phyloP scores from a whole-genome alignment of 257 asterid species.

The Avicennia marina region DNA sequence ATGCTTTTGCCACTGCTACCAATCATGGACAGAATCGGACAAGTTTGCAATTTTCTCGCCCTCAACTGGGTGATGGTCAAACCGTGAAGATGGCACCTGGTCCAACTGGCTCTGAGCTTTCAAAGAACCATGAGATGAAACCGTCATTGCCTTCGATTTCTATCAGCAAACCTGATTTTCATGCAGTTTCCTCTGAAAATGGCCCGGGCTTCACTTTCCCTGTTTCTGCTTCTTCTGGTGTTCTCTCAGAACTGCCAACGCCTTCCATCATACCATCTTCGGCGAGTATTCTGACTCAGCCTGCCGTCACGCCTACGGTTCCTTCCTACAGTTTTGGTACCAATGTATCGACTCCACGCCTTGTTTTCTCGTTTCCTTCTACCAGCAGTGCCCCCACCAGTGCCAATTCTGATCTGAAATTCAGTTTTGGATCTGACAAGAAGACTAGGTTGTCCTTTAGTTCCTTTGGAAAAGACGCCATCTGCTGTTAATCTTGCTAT shows the following conservation, averaged over 20 bases:
- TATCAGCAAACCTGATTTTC: constrained; percentile 39
- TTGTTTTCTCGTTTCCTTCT: constrained; percentile 77
- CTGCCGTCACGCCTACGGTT: constrained; percentile 17
- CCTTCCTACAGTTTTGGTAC: constrained; percentile 67
- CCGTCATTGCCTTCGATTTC: constrained; percentile 52
- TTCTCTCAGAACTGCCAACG: constrained; percentile 76
- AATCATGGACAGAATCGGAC: constrained; percentile 22
- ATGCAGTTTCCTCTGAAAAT: constrained; percentile 33
- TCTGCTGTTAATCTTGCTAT: constrained; percentile 56
- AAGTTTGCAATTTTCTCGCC: constrained; percentile 18
- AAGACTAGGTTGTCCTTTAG: constrained; percentile 54
- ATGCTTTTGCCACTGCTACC: constrained; percentile 18
- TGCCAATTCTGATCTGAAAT: constrained; percentile 52
- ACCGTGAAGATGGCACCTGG: constrained; percentile 20
- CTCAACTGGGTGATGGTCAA: constrained; percentile 38
- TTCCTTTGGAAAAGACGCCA: constrained; percentile 44
- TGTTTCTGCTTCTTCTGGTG: constrained; percentile 47
- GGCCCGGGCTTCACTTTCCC: constrained; percentile 75
- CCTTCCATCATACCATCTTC: constrained; percentile 58
- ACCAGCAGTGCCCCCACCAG: constrained; percentile 34
- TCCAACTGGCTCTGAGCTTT: constrained; percentile 25
- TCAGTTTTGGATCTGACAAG: constrained; percentile 65
- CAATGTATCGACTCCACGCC: constrained; percentile 35
- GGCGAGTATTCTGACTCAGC: constrained; percentile 24
- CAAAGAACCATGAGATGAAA: constrained; percentile 43